Percentiles rank a stretch among this genome's conserved stretches.
These are phyloP conservation scores for Aspergillus homomorphus DNA, from an alignment of 495 filamentous ascomycete genomes.

Conservation along the genomic window DNA sequence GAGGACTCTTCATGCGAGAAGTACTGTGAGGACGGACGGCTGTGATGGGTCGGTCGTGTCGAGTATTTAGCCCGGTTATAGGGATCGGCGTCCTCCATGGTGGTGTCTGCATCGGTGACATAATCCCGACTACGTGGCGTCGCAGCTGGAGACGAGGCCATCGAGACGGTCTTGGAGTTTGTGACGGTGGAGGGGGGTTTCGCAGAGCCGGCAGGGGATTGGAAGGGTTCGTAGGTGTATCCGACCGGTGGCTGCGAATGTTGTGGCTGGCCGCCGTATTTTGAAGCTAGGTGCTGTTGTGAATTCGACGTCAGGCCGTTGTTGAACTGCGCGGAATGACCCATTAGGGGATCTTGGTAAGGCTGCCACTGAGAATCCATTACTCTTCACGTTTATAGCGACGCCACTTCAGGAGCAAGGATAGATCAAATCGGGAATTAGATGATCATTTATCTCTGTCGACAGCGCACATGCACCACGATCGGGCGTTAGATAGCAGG, in stretches of 20 bases:
- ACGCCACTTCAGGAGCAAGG: constrained; percentile 6
- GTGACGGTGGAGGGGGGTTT: constrained; percentile 50
- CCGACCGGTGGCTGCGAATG: constrained; percentile 60
- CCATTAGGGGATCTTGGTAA: constrained; percentile 47
- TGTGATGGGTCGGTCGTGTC: constrained; percentile 64
- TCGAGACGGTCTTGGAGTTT: constrained; percentile 51
- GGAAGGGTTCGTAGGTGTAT: constrained; percentile 74
- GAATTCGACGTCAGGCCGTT: constrained; percentile 34
- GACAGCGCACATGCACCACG: constrained; percentile 35
- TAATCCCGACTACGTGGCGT: constrained; percentile 67
- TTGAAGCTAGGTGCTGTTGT: constrained; percentile 35
- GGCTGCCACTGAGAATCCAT: constrained; percentile 57
- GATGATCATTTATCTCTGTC: constrained; percentile 23
- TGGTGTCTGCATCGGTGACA: constrained; percentile 71
- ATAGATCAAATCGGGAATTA: constrained; percentile 10
- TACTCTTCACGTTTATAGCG: constrained; percentile 10
- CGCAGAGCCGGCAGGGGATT: constrained; percentile 43
- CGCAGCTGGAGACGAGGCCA: constrained; percentile 61
- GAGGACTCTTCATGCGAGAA: constrained; percentile 72
- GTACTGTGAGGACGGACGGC: constrained; percentile 60
- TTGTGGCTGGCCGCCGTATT: constrained; percentile 47
- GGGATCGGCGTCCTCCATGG: constrained; percentile 89
- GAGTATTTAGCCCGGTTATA: constrained; percentile 79
- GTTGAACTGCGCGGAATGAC: constrained; percentile 42
- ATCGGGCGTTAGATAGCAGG: constrained; percentile 29